Base-by-base conservation (phyloP, 495 filamentous ascomycete genomes). In the Chaetomium fimeti region DNA sequence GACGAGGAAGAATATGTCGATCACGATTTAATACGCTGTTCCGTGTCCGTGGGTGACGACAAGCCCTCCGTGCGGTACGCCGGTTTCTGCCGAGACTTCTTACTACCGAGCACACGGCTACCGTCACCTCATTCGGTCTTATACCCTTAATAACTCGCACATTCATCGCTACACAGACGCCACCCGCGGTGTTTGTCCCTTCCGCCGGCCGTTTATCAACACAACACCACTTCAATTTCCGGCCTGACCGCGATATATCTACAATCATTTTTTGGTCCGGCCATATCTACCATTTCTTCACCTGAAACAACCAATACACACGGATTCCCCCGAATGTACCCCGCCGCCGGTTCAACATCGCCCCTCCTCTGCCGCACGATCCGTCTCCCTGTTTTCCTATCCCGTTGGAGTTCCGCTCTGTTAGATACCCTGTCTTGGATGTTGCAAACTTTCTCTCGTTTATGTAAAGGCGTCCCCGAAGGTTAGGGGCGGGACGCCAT, bases 1-100 rank as follows among this genome's bases (percentile, higher is more conserved):
- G 55, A 69, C 74, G 20, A 76, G 83, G 52, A 83, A 83, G 67
- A 78, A 78, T 32, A 75, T 82, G 2, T 77, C 74, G 9, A 82
- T 89, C 57, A 71, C 72, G 0, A 71, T 82, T 9, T 82, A 57
- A 20, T 16, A 16, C 12, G 20, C 29, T 8, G 8, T 11, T n/a
- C 2, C 28, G 24, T 15, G 32, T 32, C 45, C 7, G 16, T 20
- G n/a, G 43, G 43, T 8, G 43, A 49, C 20, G 8, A 20, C n/a
- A 45, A 1, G 24, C 22, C 56, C 9, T 59, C 38, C 2, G n/a
- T 49, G 3, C n/a, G 22, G 20, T 49, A 36, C 32, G 12, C 32
- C 8, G 32, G 11, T 5, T 13, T 3, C 16, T 13, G 16, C 9
- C 38, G 5, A 18, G 40, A 11, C 40, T 1, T 6, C 40, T 36